Base-by-base conservation (phyloP, 192 early-diverging fungal genomes). In the Mortierella hygrophila region DNA sequence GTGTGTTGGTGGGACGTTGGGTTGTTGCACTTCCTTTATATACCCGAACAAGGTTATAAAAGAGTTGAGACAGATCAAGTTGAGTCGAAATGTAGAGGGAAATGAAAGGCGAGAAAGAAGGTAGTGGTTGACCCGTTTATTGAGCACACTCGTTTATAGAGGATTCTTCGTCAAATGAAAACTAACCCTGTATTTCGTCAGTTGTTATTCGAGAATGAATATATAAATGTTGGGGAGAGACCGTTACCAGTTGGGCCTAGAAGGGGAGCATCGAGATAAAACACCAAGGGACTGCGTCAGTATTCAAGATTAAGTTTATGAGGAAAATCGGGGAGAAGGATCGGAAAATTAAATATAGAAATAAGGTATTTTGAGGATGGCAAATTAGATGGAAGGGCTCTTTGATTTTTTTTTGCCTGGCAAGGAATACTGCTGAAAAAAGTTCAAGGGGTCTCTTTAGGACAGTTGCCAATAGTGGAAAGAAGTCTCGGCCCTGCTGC, bases 11-110 rank as follows among this genome's bases (percentile, higher is more conserved):
- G 38, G 68, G 42, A 10, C 4, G 16, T n/a, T 46, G 42, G 41
- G 40, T 20, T 42, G 70, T 44, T 26, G 42, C 70, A 26, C 18
- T 26, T 72, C 41, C 70, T 72, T 72, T 72, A n/a, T 72, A 72
- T 72, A 72, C 40, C 40, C 23, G 42, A 42, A 44, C 20, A 47
- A 13, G 21, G 70, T 72, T 10, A 18, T 68, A 68, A 35, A 68
- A 37, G 26, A 68, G 1, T 5, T 37, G 68, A 32, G 13, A 38
- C 35, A 72, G 42, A 72, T 21, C 70, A 26, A 20, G 35, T 9
- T 72, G 42, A n/a, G n/a, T n/a, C n/a, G n/a, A n/a, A n/a, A n/a
- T n/a, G n/a, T n/a, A n/a, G n/a, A n/a, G n/a, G n/a, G n/a, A n/a
- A n/a, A n/a, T n/a, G n/a, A n/a, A n/a, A n/a, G n/a, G n/a, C n/a